These are phyloP conservation scores for Colletotrichum sansevieriae DNA, from an alignment of 2,329 filamentous ascomycete species.

Conservation along the genomic window DNA sequence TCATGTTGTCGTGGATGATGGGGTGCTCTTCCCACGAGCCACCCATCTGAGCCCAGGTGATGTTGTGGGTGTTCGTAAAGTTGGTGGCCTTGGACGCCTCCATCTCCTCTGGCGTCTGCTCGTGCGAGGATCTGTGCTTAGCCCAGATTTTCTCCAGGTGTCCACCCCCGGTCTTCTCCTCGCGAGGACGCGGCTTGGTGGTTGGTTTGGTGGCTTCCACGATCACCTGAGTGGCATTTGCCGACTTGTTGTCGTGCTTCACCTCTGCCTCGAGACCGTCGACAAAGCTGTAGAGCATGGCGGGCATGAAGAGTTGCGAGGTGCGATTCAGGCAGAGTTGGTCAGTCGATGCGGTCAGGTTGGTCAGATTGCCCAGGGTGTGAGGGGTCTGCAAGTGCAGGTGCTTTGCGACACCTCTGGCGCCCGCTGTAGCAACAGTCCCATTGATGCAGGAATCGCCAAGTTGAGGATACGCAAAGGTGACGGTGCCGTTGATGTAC, in stretches of 20 bases:
- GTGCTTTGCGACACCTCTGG: conserved; percentile 47
- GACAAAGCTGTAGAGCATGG: conserved; percentile 48
- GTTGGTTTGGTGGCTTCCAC: not conserved
- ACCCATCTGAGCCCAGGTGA: conserved; percentile 54
- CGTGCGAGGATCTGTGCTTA: conserved; percentile 8
- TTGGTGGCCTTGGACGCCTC: conserved; percentile 49
- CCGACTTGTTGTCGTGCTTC: conserved; percentile 12
- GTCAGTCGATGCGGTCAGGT: conserved; percentile 44
- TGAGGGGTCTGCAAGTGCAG: conserved; percentile 47
- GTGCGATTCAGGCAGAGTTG: conserved; percentile 52
- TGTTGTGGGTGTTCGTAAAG: conserved; percentile 50
- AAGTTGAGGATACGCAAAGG: conserved; percentile 42
- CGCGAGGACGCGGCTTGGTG: conserved; percentile 1
- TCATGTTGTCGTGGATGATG: conserved; percentile 54
- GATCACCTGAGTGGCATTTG: conserved; percentile 12
- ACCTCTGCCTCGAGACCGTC: conserved; percentile 38
- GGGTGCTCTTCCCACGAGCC: conserved; percentile 58
- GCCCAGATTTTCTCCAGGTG: conserved; percentile 29
- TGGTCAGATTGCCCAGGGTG: conserved; percentile 50
- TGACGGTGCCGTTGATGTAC: conserved; percentile 56
- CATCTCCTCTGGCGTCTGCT: not conserved
- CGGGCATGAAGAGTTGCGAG: conserved; percentile 47
- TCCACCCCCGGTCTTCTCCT: conserved; percentile 12
- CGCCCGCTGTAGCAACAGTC: conserved; percentile 46
- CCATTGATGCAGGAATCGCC: conserved; percentile 46